A percentile compares a stretch with the other conserved stretches of the same genome.
Conservation (phyloP, 441 rosid species). For the Mallotus repandus region DNA sequence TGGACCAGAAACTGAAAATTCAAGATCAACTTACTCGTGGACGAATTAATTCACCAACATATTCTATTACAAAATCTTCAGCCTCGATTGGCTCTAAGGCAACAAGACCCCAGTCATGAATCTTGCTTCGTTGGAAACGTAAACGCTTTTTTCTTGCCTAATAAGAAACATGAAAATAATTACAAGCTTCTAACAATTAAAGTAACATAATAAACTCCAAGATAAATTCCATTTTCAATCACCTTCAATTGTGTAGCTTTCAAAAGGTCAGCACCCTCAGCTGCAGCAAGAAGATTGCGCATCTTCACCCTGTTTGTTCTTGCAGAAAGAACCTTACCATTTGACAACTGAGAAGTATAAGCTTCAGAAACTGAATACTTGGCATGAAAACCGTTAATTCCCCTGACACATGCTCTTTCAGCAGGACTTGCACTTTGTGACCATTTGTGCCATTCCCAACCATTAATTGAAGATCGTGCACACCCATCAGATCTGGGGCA, state of each 20-base stretch:
- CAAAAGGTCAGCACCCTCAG: conserved; percentile 94
- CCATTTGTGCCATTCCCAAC: conserved; percentile 97
- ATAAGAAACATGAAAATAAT: conserved; percentile 24
- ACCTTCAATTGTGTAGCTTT: conserved; percentile 96
- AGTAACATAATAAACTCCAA: conserved; percentile 15
- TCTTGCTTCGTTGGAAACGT: conserved; percentile 91
- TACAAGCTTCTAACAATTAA: neutral
- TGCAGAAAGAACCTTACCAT: conserved; percentile 78
- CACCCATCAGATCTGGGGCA: conserved; percentile 83
- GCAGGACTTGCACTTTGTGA: conserved; percentile 74
- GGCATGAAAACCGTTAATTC: conserved; percentile 42
- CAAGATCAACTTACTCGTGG: conserved; percentile 60
- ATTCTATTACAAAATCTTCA: conserved; percentile 99
- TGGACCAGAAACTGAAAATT: conserved; percentile 16
- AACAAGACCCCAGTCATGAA: conserved; percentile 99
- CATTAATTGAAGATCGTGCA: conserved; percentile 89
- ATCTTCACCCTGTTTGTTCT: conserved; percentile 94
- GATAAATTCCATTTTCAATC: conserved; percentile 22
- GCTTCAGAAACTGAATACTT: conserved; percentile 52
- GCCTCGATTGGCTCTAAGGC: conserved; percentile 96
- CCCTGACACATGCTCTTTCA: conserved; percentile 82
- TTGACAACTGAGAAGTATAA: conserved; percentile 45
- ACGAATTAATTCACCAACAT: conserved; percentile 97
- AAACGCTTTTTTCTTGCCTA: conserved; percentile 95
- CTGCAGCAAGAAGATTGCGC: conserved; percentile 99